Evolutionary conservation across 345 rosid genomes (phyloP).

Genomic region (Turnera subulata): DNA sequence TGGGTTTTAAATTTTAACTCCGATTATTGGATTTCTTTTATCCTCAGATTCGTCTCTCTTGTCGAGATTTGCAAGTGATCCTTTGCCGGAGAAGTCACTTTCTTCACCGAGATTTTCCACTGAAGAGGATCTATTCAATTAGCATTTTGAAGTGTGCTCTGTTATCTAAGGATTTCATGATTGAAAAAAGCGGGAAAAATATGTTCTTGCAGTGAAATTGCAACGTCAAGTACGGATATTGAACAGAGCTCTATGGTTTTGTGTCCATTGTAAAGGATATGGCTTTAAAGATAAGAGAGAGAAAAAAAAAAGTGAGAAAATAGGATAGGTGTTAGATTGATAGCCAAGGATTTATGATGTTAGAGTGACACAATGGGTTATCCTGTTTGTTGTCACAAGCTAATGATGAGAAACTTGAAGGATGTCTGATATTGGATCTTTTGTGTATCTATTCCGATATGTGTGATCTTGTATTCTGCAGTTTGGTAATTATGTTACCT

Average conservation of each 20-base stretch:
- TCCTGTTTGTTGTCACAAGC: not conserved
- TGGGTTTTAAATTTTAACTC: not conserved
- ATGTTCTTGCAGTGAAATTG: constrained; percentile 1
- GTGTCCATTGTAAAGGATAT: not conserved
- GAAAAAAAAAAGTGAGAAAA: not conserved
- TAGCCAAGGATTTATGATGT: not conserved
- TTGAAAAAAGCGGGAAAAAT: constrained; percentile 8
- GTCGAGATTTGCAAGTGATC: constrained; percentile 18
- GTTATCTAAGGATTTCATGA: not conserved
- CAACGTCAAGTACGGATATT: not conserved
- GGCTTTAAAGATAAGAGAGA: no score
- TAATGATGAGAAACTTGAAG: constrained; percentile 11
- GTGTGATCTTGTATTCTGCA: constrained; percentile 1
- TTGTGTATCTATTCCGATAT: constrained; percentile 4
- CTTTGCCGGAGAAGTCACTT: constrained; percentile 1
- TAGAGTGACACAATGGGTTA: not conserved
- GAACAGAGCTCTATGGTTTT: not conserved
- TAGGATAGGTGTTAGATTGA: not conserved
- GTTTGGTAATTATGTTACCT: constrained; percentile 1
- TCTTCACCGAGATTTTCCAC: constrained; percentile 15
- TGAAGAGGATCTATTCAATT: not conserved
- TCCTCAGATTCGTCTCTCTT: constrained; percentile 17
- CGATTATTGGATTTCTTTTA: not conserved
- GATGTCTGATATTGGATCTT: not conserved
- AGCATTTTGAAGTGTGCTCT: not conserved